A percentile compares a stretch with the other conserved stretches of the same genome.
Evolutionary conservation across 208 protist genomes (phyloP).

Genomic region (Leptomonas seymouri): DNA sequence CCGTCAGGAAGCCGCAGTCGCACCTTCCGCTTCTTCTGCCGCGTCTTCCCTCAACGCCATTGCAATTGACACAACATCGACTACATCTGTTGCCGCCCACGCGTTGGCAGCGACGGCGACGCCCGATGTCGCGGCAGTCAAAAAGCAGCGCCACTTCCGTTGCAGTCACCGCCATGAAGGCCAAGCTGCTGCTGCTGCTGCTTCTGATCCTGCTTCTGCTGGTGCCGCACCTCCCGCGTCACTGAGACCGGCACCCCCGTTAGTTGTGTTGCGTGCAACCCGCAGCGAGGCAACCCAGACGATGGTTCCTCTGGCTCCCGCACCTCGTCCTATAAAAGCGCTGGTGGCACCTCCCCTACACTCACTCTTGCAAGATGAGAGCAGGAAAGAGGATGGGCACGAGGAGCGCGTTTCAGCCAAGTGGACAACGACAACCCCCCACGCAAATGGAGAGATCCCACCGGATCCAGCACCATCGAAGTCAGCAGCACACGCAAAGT

Average conservation of each 20-base stretch:
- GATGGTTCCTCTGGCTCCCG: background rate
- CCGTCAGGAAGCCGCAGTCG: background rate
- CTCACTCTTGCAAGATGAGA: background rate
- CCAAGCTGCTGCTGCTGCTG: background rate
- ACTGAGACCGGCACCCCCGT: background rate
- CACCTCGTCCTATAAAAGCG: background rate
- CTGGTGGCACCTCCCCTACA: background rate
- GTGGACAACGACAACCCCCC: background rate
- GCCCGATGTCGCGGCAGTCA: background rate
- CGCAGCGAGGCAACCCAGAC: constrained; percentile 16
- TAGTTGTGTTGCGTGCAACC: background rate
- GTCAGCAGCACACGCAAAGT: no score
- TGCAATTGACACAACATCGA: constrained; percentile 7
- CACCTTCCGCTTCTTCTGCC: background rate
- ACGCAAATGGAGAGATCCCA: no score
- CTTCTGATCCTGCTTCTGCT: no score
- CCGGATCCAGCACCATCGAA: no score
- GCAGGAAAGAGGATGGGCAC: background rate
- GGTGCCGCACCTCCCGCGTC: background rate
- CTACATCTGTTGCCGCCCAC: background rate
- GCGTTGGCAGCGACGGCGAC: background rate
- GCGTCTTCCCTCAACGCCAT: constrained; percentile 6
- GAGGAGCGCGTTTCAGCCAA: background rate
- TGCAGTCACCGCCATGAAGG: background rate
- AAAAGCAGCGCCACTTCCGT: background rate